A percentile compares a stretch with the other conserved stretches of the same genome.
These are phyloP conservation scores for Solanum pinnatisectum DNA, from an alignment of 257 asterid genomes.

Conservation along the genomic window DNA sequence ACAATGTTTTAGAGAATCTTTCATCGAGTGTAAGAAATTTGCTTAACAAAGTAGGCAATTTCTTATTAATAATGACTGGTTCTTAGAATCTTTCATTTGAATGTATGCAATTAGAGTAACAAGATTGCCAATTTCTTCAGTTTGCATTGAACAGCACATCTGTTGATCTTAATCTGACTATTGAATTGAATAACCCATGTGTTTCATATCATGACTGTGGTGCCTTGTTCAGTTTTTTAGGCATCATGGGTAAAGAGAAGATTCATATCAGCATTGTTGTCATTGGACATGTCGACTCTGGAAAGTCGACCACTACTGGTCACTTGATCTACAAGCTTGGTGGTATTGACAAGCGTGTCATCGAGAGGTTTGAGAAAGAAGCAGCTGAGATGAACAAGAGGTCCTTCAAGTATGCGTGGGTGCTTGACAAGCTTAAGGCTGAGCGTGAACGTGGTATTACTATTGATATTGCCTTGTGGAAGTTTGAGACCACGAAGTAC, in stretches of 20 bases:
- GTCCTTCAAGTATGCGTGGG: conserved; percentile 88
- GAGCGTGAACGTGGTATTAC: conserved; percentile 94
- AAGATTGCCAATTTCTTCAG: not conserved
- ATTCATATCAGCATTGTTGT: conserved; percentile 54
- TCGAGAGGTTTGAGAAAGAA: conserved; percentile 51
- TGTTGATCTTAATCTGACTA: not conserved
- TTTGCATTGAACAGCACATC: not conserved
- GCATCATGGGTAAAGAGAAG: conserved; percentile 54
- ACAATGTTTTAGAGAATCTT: not conserved
- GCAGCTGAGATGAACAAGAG: conserved; percentile 84
- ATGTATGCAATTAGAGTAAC: not conserved
- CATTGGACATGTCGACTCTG: conserved; percentile 68
- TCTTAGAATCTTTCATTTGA: not conserved
- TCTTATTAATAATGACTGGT: not conserved
- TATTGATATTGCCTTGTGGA: conserved; percentile 84
- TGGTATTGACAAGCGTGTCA: conserved; percentile 62
- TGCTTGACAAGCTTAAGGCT: conserved; percentile 89
- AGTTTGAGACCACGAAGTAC: conserved; percentile 82
- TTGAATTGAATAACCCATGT: not conserved
- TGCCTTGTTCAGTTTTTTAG: not conserved
- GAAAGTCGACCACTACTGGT: conserved; percentile 65
- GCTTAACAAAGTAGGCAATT: not conserved
- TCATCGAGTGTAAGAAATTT: not conserved
- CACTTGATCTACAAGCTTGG: conserved; percentile 67
- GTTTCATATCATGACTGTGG: not conserved